Conservation (phyloP, 176 grass and related monocot species). For the Typha latifolia region DNA sequence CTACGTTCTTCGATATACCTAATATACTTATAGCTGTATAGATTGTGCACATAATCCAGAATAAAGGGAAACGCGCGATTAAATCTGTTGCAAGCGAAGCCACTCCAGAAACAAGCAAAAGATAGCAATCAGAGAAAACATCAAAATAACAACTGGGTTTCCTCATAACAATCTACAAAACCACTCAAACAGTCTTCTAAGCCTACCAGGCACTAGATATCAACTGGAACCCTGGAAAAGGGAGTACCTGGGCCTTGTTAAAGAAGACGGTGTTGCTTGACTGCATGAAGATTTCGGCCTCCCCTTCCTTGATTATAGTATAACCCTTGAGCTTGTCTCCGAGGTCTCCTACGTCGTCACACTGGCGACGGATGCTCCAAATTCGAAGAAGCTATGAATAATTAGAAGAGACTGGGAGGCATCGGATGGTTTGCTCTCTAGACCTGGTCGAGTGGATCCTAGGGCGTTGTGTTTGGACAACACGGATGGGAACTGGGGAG, state of each 20-base stretch:
- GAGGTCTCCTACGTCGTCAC: conserved; percentile 36
- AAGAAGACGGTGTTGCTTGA: conserved; percentile 75
- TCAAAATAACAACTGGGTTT: neutral
- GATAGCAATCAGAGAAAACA: neutral
- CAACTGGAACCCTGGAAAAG: neutral
- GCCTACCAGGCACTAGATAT: neutral
- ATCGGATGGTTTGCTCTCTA: neutral
- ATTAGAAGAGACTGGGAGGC: too few species aligned
- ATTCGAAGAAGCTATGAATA: too few species aligned
- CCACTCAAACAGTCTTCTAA: neutral
- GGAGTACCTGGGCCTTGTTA: conserved; percentile 67
- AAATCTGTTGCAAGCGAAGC: neutral
- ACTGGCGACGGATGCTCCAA: too few species aligned
- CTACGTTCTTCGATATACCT: too few species aligned
- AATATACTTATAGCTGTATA: too few species aligned
- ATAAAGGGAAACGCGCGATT: too few species aligned
- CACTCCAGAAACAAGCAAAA: neutral
- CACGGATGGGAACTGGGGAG: too few species aligned
- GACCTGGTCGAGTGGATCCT: too few species aligned
- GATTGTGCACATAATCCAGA: too few species aligned
- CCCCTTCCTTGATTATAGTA: conserved; percentile 66
- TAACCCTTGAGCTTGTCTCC: conserved; percentile 57
- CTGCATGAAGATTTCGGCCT: conserved; percentile 79
- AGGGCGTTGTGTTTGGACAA: too few species aligned
- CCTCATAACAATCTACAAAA: neutral